These are phyloP conservation scores for Penicillium simplicissimum DNA, from an alignment of 495 filamentous ascomycete species.

Conservation along the genomic window DNA sequence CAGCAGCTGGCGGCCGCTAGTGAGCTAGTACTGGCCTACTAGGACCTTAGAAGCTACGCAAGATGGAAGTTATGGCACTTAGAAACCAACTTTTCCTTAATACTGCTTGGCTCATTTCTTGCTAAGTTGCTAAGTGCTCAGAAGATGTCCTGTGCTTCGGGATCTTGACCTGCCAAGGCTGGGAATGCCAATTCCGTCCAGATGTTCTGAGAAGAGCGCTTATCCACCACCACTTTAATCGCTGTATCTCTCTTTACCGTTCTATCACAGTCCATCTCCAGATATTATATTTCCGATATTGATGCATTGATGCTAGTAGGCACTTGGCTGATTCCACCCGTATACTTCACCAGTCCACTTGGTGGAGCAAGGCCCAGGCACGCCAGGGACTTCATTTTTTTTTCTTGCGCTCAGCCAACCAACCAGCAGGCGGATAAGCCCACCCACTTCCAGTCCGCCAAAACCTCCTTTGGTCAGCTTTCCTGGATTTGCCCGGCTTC, in stretches of 20 bases:
- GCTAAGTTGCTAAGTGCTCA: no score
- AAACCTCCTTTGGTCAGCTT: not conserved
- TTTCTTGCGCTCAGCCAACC: not conserved
- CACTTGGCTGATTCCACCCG: not conserved
- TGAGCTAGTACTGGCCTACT: no score
- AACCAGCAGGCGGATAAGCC: not conserved
- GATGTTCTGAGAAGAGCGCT: not conserved
- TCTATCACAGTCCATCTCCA: not conserved
- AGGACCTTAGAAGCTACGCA: no score
- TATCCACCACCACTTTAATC: not conserved
- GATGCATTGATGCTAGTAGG: not conserved
- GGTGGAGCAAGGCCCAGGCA: conserved; percentile 6
- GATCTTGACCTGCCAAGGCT: conserved; percentile 9
- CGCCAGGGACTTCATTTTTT: conserved; percentile 4
- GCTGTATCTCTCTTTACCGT: not conserved
- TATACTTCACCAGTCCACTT: not conserved
- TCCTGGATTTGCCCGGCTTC: not conserved
- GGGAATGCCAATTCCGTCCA: conserved; percentile 17
- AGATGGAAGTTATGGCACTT: no score
- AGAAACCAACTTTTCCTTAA: no score
- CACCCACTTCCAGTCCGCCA: not conserved
- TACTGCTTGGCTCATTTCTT: no score
- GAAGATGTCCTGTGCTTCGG: not conserved
- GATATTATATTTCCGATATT: not conserved
- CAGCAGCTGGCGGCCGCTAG: no score